Evolutionary conservation across 1,284 basidiomycete species (phyloP).

Genomic region (Cryptococcus wingfieldii): DNA sequence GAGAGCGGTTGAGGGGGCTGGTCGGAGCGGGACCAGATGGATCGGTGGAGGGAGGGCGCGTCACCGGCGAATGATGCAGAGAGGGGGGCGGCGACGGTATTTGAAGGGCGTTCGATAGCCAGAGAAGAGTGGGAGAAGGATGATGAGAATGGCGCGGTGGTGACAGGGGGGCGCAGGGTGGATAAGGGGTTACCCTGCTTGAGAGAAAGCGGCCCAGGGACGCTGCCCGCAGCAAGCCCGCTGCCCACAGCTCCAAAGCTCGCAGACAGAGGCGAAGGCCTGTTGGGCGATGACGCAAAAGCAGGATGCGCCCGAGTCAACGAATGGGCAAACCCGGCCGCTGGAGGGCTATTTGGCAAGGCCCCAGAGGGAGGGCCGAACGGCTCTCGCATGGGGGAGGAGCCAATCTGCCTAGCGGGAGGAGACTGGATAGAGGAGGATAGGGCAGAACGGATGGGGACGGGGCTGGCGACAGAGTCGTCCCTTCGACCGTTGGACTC

Average conservation of each 20-base stretch:
- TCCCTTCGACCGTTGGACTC: slow-evolving; percentile 1
- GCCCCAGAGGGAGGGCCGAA: slow-evolving; percentile 40
- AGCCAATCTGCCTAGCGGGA: slow-evolving; percentile 18
- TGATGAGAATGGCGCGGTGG: slow-evolving; percentile 30
- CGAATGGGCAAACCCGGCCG: slow-evolving; percentile 34
- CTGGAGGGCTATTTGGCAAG: slow-evolving; percentile 33
- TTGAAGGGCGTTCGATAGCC: slow-evolving; percentile 13
- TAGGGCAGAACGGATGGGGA: slow-evolving; percentile 42
- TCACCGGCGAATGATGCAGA: slow-evolving; percentile 44
- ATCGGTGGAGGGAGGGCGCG: slow-evolving; percentile 18
- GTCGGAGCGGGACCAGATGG: slow-evolving; percentile 43
- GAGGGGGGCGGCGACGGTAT: slow-evolving; percentile 21
- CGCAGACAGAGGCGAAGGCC: slow-evolving; percentile 39
- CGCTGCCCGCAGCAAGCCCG: slow-evolving; percentile 29
- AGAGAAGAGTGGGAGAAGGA: slow-evolving; percentile 38
- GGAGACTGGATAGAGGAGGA: slow-evolving; percentile 37
- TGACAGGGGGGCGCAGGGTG: slow-evolving; percentile 36
- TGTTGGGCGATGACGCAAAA: slow-evolving; percentile 39
- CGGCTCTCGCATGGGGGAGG: slow-evolving; percentile 44
- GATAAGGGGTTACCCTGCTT: slow-evolving; percentile 28
- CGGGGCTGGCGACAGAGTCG: slow-evolving; percentile 29
- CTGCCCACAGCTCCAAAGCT: slow-evolving; percentile 33
- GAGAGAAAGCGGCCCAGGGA: slow-evolving; percentile 36
- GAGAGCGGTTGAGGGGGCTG: slow-evolving; percentile 37
- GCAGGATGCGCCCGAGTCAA: slow-evolving; percentile 22